phyloP scores from a whole-genome alignment of 2,329 filamentous ascomycete species.

The Fusarium haematococcum region DNA sequence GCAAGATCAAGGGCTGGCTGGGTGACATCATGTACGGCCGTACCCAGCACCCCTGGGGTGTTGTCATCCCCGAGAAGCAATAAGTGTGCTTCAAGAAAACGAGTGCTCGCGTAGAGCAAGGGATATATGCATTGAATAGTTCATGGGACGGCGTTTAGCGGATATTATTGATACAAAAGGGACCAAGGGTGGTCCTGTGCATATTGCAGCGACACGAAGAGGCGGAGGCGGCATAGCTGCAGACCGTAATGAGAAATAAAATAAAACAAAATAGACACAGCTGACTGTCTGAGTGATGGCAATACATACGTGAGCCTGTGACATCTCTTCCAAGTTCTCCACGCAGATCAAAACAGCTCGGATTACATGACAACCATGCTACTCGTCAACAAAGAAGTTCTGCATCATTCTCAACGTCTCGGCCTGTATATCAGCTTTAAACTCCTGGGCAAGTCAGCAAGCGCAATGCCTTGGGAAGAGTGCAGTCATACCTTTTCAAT shows the following conservation, averaged over 20 bases:
- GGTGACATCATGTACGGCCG: slow-evolving; percentile 81
- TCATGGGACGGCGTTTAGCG: slow-evolving; percentile 44
- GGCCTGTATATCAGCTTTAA: slow-evolving; percentile 38
- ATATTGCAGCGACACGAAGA: slow-evolving; percentile 8
- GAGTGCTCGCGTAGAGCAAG: neutral
- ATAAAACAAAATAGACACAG: slow-evolving; percentile 39
- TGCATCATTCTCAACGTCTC: slow-evolving; percentile 46
- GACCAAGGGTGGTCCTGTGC: slow-evolving; percentile 16
- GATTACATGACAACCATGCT: neutral
- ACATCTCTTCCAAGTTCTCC: neutral
- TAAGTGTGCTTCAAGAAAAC: slow-evolving; percentile 36
- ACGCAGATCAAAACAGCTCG: neutral
- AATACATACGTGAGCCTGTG: slow-evolving; percentile 1
- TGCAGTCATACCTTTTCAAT: slow-evolving; percentile 44
- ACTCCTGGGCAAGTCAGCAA: slow-evolving; percentile 40
- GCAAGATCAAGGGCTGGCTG: slow-evolving; percentile 74
- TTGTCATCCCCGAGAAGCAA: slow-evolving; percentile 73
- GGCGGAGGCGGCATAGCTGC: neutral
- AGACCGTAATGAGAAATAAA: slow-evolving; percentile 36
- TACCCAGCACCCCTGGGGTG: slow-evolving; percentile 75
- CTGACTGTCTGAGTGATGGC: slow-evolving; percentile 23
- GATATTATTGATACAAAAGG: slow-evolving; percentile 31
- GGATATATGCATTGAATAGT: slow-evolving; percentile 1
- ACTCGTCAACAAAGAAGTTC: slow-evolving; percentile 36
- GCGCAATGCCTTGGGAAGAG: rapidly evolving